Conservation (phyloP, 768 basidiomycete species). For the Naganishia friedmannii region DNA sequence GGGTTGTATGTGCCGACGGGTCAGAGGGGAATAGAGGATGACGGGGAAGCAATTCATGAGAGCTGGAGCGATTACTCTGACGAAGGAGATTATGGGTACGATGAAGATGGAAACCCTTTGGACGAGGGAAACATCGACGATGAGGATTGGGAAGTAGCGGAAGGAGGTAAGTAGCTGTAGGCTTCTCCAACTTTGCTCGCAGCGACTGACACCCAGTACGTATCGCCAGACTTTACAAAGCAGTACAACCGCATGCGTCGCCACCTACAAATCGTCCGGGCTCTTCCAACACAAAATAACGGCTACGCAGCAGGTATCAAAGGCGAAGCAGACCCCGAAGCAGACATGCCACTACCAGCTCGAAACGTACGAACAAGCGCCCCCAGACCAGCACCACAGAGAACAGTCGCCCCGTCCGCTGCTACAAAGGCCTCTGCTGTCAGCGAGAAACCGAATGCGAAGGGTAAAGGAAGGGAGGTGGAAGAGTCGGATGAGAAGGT, state of each 20-base stretch:
- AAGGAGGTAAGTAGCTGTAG: constrained; percentile 41
- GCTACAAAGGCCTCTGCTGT: constrained; percentile 8
- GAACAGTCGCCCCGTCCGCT: not conserved
- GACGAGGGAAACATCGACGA: constrained; percentile 48
- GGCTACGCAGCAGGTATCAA: constrained; percentile 46
- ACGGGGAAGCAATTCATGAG: constrained; percentile 16
- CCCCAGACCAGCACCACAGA: constrained; percentile 34
- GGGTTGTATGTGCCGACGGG: constrained; percentile 19
- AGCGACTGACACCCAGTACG: not conserved
- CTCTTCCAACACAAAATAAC: constrained; percentile 65
- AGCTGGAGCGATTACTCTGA: constrained; percentile 28
- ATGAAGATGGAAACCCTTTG: constrained; percentile 31
- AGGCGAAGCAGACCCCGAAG: constrained; percentile 29
- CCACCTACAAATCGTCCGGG: constrained; percentile 64
- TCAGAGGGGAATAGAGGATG: constrained; percentile 15
- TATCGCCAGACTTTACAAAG: constrained; percentile 83
- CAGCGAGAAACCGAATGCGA: constrained; percentile 11
- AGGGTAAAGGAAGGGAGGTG: constrained; percentile 10
- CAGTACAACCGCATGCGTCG: constrained; percentile 93
- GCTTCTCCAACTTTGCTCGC: not conserved
- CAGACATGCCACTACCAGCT: constrained; percentile 59
- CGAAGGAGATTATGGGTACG: constrained; percentile 32
- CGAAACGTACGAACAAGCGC: constrained; percentile 41
- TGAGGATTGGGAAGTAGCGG: constrained; percentile 52
- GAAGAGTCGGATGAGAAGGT: not conserved